phyloP scores from a whole-genome alignment of 2,329 filamentous ascomycete genomes.

The Colletotrichum abscissum region DNA sequence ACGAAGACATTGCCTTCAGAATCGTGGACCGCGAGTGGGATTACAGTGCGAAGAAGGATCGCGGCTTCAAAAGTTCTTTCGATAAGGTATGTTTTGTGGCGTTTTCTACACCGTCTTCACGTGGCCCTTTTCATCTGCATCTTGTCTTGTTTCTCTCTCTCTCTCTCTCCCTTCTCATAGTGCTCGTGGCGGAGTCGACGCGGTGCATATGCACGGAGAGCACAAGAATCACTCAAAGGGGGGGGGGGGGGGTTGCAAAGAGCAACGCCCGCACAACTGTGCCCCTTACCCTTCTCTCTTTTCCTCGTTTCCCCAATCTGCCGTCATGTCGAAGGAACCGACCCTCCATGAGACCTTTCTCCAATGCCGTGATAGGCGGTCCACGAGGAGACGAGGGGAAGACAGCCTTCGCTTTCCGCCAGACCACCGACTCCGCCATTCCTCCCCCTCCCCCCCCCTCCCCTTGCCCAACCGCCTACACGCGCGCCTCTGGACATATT shows the following conservation, averaged over 20 bases:
- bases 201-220: conserved; percentile 17
- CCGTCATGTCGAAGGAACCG: conserved; percentile 2
- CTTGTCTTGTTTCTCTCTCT: neutral
- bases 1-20: conserved; percentile 95
- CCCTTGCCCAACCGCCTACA: conserved; percentile 25
- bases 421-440: neutral
- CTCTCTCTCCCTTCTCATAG: neutral
- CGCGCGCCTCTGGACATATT: conserved; percentile 23
- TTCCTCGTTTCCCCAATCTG: conserved; percentile 12
- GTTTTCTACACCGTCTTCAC: conserved; percentile 3
- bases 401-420: neutral
- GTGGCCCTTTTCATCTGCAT: neutral
- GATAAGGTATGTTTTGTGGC: conserved; percentile 77
- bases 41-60: conserved; percentile 93
- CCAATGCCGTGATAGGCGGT: conserved; percentile 13
- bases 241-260: neutral
- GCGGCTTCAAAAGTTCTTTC: conserved; percentile 96
- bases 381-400: neutral
- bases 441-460: neutral
- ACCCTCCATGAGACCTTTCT: conserved; percentile 10
- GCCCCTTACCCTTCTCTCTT: neutral
- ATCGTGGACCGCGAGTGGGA: conserved; percentile 99
- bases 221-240: neutral
- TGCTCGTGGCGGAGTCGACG: conserved; percentile 15
- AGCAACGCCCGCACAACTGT: conserved; percentile 22